Conservation (phyloP, 2,329 filamentous ascomycete genomes). For the Xylariaceae sp. region DNA sequence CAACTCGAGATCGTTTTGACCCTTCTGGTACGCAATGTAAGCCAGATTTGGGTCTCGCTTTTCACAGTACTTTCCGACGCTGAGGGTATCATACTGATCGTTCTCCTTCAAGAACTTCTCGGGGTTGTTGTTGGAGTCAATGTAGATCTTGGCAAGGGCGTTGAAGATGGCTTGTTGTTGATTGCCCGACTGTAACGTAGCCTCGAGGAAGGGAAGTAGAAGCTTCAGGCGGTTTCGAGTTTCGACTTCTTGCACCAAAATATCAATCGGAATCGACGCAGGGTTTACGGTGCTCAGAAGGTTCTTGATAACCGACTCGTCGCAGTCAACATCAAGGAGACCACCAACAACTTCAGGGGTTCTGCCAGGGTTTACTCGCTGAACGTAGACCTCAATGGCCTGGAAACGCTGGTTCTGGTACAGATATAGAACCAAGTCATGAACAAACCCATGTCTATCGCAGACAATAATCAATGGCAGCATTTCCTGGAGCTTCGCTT, state of each 20-base stretch:
- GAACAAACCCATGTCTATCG: slow-evolving; percentile 98
- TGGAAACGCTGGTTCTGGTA: slow-evolving; percentile 99
- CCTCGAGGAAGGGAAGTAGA: slow-evolving; percentile 91
- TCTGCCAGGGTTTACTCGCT: slow-evolving; percentile 87
- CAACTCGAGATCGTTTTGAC: slow-evolving; percentile 93
- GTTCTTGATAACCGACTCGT: slow-evolving; percentile 93
- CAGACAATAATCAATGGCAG: slow-evolving; percentile 96
- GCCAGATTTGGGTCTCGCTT: slow-evolving; percentile 96
- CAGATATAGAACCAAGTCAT: slow-evolving; percentile 91
- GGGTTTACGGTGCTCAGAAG: slow-evolving; percentile 82
- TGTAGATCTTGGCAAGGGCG: slow-evolving; percentile 97
- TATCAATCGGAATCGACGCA: slow-evolving; percentile 83
- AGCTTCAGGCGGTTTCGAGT: slow-evolving; percentile 92
- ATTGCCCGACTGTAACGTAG: slow-evolving; percentile 82
- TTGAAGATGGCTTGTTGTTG: slow-evolving; percentile 97
- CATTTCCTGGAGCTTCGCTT: slow-evolving; percentile 87
- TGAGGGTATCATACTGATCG: slow-evolving; percentile 88
- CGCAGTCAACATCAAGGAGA: slow-evolving; percentile 92
- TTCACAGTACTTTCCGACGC: slow-evolving; percentile 96
- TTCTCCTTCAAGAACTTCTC: slow-evolving; percentile 98
- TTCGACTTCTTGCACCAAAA: slow-evolving; percentile 93
- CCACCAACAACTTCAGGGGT: slow-evolving; percentile 92
- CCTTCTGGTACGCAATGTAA: slow-evolving; percentile 93
- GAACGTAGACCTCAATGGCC: slow-evolving; percentile 97
- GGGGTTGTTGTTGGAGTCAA: slow-evolving; percentile 96